phyloP scores from a whole-genome alignment of 2,329 filamentous ascomycete genomes.

The Neurospora sp. region DNA sequence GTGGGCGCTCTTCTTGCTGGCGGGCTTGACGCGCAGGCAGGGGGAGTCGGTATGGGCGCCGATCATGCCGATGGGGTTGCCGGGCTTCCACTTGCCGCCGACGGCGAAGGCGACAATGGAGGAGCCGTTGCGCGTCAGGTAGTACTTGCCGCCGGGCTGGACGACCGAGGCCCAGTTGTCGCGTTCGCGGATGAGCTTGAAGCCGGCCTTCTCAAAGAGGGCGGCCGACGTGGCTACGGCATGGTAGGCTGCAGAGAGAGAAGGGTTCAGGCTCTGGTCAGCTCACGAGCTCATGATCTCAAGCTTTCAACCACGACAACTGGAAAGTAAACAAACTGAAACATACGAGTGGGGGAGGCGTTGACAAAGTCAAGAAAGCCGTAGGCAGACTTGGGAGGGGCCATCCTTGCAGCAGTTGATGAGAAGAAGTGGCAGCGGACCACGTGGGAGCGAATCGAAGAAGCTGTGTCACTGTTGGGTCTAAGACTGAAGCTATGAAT shows the following conservation, averaged over 20 bases:
- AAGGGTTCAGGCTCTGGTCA: background rate
- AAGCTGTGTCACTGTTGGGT: background rate
- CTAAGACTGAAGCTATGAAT: background rate
- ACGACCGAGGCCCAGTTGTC: constrained; percentile 78
- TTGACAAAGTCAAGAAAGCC: constrained; percentile 94
- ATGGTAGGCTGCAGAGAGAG: constrained; percentile 69
- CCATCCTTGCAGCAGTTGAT: constrained; percentile 31
- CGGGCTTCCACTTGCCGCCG: constrained; percentile 81
- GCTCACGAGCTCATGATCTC: background rate
- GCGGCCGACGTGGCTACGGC: constrained; percentile 72
- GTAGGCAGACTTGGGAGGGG: constrained; percentile 49
- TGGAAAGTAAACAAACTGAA: background rate
- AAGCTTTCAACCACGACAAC: background rate
- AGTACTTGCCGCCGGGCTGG: constrained; percentile 87
- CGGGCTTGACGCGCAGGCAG: constrained; percentile 83
- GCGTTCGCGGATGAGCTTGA: constrained; percentile 79
- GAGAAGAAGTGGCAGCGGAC: constrained; percentile 10
- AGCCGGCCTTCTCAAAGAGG: constrained; percentile 73
- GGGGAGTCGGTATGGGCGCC: constrained; percentile 95
- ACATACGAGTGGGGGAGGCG: constrained; percentile 81
- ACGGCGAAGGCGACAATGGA: constrained; percentile 90
- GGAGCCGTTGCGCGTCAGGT: constrained; percentile 85
- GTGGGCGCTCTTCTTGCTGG: constrained; percentile 77
- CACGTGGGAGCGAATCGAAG: background rate
- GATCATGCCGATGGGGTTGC: constrained; percentile 85